Percentiles rank a stretch among this genome's conserved stretches.
Conservation (phyloP, 1,284 basidiomycete species). For the Schizophyllum commune region DNA sequence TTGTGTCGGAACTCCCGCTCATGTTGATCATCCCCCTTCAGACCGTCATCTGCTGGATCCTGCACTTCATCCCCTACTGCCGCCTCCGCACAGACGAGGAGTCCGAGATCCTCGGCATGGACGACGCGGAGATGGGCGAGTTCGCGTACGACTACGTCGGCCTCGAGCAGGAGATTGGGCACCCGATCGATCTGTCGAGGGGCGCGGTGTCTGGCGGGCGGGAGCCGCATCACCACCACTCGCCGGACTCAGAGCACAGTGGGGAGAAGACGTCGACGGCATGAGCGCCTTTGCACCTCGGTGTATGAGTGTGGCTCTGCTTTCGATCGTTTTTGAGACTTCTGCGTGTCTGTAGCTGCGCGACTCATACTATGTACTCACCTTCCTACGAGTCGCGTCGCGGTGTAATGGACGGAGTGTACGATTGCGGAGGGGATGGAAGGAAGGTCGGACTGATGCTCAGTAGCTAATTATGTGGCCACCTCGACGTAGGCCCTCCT, state of each 20-base stretch:
- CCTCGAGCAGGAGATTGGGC: slow-evolving; percentile 48
- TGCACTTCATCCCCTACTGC: slow-evolving; percentile 89
- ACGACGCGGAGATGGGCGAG: slow-evolving; percentile 93
- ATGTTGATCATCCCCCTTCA: too few species aligned
- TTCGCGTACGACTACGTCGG: slow-evolving; percentile 87
- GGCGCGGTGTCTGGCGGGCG: slow-evolving; percentile 11
- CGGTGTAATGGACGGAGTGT: too few species aligned
- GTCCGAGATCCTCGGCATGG: slow-evolving; percentile 87
- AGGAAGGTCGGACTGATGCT: too few species aligned
- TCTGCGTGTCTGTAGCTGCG: too few species aligned
- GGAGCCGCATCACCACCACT: slow-evolving; percentile 7
- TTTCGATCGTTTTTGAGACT: not conserved
- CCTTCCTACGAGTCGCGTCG: too few species aligned
- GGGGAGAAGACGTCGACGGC: not conserved
- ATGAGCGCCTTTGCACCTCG: not conserved
- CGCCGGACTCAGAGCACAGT: not conserved
- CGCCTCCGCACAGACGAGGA: slow-evolving; percentile 77
- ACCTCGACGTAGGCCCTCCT: too few species aligned
- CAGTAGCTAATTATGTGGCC: too few species aligned
- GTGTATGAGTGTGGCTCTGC: not conserved
- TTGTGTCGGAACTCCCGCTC: too few species aligned
- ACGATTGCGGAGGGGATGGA: too few species aligned
- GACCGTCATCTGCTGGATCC: slow-evolving; percentile 87
- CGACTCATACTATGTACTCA: too few species aligned
- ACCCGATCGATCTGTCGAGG: slow-evolving; percentile 9